Conservation (phyloP, 805 yeast genomes). For the Tetrapisispora namnaoensis region DNA sequence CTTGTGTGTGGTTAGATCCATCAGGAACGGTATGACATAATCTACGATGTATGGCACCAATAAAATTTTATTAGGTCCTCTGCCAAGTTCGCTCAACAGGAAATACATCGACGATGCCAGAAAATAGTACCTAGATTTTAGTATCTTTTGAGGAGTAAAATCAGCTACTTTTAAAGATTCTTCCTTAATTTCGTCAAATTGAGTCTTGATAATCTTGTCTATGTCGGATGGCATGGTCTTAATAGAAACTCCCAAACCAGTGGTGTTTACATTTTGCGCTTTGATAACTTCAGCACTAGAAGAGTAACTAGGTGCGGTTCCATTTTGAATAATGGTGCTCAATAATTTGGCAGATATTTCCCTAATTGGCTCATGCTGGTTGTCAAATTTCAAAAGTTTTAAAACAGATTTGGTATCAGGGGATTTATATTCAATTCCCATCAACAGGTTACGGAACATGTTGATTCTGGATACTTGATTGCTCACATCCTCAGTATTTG, state of each 20-base stretch:
- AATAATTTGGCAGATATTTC: constrained; percentile 54
- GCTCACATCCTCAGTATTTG: constrained; percentile 50
- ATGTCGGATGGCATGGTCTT: constrained; percentile 27
- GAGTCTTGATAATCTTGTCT: constrained; percentile 29
- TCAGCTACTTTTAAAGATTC: constrained; percentile 29
- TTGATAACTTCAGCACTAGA: not conserved
- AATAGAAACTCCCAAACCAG: constrained; percentile 30
- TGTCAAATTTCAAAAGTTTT: constrained; percentile 31
- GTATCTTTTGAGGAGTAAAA: constrained; percentile 43
- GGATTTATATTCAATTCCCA: constrained; percentile 43
- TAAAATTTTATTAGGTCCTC: constrained; percentile 42
- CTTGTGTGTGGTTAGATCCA: constrained; percentile 52
- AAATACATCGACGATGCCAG: constrained; percentile 52
- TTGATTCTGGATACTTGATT: constrained; percentile 46
- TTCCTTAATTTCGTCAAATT: constrained; percentile 37
- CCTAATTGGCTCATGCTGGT: constrained; percentile 66
- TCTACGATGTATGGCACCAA: constrained; percentile 42
- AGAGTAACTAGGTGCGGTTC: constrained; percentile 11
- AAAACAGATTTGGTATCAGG: constrained; percentile 38
- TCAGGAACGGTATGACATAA: constrained; percentile 56
- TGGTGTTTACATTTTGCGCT: constrained; percentile 9
- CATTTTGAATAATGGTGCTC: constrained; percentile 13
- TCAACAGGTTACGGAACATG: constrained; percentile 41
- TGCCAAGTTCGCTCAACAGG: constrained; percentile 45
- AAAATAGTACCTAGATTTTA: constrained; percentile 50